These are phyloP conservation scores for Penicillium lagena DNA, from an alignment of 495 filamentous ascomycete species.

Conservation along the genomic window DNA sequence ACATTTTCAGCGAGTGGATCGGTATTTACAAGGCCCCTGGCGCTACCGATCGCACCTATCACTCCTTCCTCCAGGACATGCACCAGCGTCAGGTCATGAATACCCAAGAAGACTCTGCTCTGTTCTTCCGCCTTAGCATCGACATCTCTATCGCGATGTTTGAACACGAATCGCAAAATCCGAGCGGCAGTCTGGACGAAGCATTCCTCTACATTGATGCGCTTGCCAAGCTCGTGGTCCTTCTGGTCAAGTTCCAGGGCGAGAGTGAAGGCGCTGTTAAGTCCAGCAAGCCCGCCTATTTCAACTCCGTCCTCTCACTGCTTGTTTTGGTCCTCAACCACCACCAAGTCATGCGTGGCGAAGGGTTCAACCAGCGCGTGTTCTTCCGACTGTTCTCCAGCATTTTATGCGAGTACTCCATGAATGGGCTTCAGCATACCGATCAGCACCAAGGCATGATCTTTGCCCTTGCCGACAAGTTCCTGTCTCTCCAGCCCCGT, in stretches of 20 bases:
- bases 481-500: slow-evolving; percentile 68
- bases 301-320: slow-evolving; percentile 69
- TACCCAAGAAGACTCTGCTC: slow-evolving; percentile 62
- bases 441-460: slow-evolving; percentile 63
- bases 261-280: slow-evolving; percentile 53
- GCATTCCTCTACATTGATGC: slow-evolving; percentile 74
- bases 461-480: slow-evolving; percentile 64
- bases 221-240: slow-evolving; percentile 75
- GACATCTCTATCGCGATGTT: slow-evolving; percentile 71
- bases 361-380: slow-evolving; percentile 77
- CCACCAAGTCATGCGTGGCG: slow-evolving; percentile 74
- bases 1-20: slow-evolving; percentile 92
- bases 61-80: slow-evolving; percentile 80
- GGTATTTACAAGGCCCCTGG: slow-evolving; percentile 68
- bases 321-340: slow-evolving; percentile 76
- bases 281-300: slow-evolving; percentile 54
- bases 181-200: slow-evolving; percentile 56
- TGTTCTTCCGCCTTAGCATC: slow-evolving; percentile 77
- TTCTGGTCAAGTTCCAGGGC: slow-evolving; percentile 65
- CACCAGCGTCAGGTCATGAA: slow-evolving; percentile 64
- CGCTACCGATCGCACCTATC: slow-evolving; percentile 61
- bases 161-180: slow-evolving; percentile 57
- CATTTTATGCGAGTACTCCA: slow-evolving; percentile 64
- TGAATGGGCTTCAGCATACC: slow-evolving; percentile 37
- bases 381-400: slow-evolving; percentile 90